Base-by-base conservation (phyloP, 805 yeast genomes). In the Candida wancherniae region DNA sequence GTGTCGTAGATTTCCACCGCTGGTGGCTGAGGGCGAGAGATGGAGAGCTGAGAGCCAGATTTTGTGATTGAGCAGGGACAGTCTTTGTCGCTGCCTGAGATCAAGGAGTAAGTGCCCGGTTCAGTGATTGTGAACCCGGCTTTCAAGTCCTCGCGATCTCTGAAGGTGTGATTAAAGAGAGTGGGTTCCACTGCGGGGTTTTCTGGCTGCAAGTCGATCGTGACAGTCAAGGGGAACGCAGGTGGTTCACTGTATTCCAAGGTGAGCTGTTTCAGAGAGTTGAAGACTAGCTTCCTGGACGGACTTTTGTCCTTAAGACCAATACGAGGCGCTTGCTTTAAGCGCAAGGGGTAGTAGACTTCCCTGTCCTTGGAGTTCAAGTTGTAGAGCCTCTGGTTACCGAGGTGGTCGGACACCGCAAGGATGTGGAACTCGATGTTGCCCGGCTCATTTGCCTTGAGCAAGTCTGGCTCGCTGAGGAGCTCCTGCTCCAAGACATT, bases 41-140 rank as follows among this genome's bases (percentile, higher is more conserved):
- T 19, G n/a, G 15, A 17, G 12, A 27, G 12, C n/a, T n/a, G n/a
- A n/a, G n/a, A n/a, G n/a, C n/a, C n/a, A n/a, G n/a, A n/a, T n/a
- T 3, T 10, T 23, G 16, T 16, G 19, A 20, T 11, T 15, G 26
- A 1, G 27, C 94, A 86, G 0, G 73, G 66, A 58, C 98, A 92
- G 48, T 52, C 73, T 25, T 63, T 66, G 10, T 88, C 82, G 0
- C 57, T 42, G 1, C 81, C 77, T 1, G 71, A 53, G 19, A 66
- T 53, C 18, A 92, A 55, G 6, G 54, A 51, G 52, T 86, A 90
- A 0, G 57, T 53, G 4, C 98, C 98, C 0, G 94, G 80, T 25
- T 63, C 57, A 3, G 65, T 61, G 0, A 77, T 71, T 11, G 42
- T 34, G 10, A 61, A 41, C 2, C 69, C 69, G 2, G 33, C 32